Percentiles rank a stretch among this genome's conserved stretches.
Conservation (phyloP, 495 filamentous ascomycete genomes). For the Emericellopsis terricola region DNA sequence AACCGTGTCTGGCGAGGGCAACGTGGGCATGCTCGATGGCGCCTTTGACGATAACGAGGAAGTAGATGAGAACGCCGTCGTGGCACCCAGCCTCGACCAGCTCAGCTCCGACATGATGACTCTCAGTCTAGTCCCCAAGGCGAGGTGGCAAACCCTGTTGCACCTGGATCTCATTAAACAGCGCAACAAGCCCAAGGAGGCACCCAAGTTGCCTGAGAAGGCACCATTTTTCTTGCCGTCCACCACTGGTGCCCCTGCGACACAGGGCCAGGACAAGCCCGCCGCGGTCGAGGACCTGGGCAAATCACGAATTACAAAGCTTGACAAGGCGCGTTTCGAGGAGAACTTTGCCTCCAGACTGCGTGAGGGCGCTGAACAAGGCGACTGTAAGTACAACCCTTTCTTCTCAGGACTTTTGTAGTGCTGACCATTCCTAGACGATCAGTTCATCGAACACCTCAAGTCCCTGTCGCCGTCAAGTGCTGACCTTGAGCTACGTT, state of each 20-base stretch:
- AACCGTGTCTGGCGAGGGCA: constrained; percentile 70
- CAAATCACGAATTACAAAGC: constrained; percentile 19
- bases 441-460: constrained; percentile 56
- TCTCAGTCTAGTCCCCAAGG: constrained; percentile 72
- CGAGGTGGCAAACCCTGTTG: constrained; percentile 82
- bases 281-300: constrained; percentile 6
- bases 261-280: constrained; percentile 8
- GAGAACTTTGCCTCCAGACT: constrained; percentile 46
- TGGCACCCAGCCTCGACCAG: constrained; percentile 45
- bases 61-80: constrained; percentile 25
- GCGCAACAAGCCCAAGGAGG: constrained; percentile 86
- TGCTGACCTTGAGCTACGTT: constrained; percentile 78
- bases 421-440: constrained; percentile 16
- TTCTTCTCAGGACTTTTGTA: background rate
- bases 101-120: constrained; percentile 67
- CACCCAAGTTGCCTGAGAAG: constrained; percentile 81
- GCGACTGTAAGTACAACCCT: constrained; percentile 28
- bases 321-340: constrained; percentile 19
- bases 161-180: constrained; percentile 79
- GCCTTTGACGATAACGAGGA: constrained; percentile 42
- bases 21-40: constrained; percentile 42
- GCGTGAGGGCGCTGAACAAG: constrained; percentile 20
- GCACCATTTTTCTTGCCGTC: constrained; percentile 92
- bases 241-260: constrained; percentile 21
- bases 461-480: constrained; percentile 61